A percentile compares a stretch with the other conserved stretches of the same genome.
Conservation (phyloP, 2,329 filamentous ascomycete species). For the Alternaria dauci region DNA sequence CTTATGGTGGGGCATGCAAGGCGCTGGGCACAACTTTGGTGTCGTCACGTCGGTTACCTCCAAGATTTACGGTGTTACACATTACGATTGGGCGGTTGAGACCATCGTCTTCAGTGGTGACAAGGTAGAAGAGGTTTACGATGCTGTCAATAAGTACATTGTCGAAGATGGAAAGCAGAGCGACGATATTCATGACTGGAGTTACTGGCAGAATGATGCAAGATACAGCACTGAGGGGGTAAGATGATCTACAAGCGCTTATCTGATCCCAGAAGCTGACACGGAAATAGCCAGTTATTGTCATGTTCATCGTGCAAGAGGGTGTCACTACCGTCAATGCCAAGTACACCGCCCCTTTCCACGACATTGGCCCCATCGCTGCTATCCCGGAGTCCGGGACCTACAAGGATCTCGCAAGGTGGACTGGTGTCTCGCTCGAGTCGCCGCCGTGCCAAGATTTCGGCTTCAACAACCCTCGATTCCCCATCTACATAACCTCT, state of each 20-base stretch:
- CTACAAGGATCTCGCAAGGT: slow-evolving; percentile 33
- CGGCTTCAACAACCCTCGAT: slow-evolving; percentile 36
- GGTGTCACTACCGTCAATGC: slow-evolving; percentile 29
- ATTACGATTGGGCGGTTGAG: slow-evolving; percentile 34
- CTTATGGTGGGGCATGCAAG: slow-evolving; percentile 63
- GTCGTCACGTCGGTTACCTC: slow-evolving; percentile 30
- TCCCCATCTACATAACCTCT: slow-evolving; percentile 31
- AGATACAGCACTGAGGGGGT: slow-evolving; percentile 2
- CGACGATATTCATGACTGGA: slow-evolving; percentile 43
- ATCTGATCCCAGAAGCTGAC: background rate
- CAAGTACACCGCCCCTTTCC: slow-evolving; percentile 33
- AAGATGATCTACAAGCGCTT: background rate
- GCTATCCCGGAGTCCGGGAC: slow-evolving; percentile 25
- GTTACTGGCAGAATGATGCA: slow-evolving; percentile 35
- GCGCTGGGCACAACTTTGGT: slow-evolving; percentile 61
- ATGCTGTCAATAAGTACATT: slow-evolving; percentile 57
- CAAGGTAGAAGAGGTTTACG: slow-evolving; percentile 60
- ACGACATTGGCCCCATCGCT: slow-evolving; percentile 25
- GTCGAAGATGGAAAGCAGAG: slow-evolving; percentile 56
- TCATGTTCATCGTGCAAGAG: slow-evolving; percentile 38
- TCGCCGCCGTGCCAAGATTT: slow-evolving; percentile 40
- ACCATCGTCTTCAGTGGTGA: slow-evolving; percentile 49
- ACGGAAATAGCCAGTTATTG: slow-evolving; percentile 1
- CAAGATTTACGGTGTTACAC: slow-evolving; percentile 54
- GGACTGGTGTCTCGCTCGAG: slow-evolving; percentile 33